Conservation (phyloP, 1,284 basidiomycete genomes). For the Coriolopsis trogii region DNA sequence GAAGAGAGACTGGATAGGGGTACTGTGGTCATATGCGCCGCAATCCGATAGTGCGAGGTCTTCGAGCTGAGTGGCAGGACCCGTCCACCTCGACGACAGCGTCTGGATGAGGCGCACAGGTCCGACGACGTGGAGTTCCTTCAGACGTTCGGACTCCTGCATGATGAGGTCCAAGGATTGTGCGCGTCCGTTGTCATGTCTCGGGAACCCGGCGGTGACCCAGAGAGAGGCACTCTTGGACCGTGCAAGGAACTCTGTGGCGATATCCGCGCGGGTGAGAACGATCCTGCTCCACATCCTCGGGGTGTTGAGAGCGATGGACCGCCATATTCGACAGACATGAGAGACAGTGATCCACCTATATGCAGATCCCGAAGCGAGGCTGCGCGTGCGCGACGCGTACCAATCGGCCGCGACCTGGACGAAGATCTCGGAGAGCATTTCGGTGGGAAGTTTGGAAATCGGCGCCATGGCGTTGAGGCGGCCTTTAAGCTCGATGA, state of each 20-base stretch:
- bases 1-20: too few species aligned
- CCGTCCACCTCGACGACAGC: too few species aligned
- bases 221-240: conserved; percentile 13
- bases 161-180: too few species aligned
- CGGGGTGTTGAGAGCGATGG: conserved; percentile 12
- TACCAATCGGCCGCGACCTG: conserved; percentile 5
- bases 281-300: conserved; percentile 17
- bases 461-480: conserved; percentile 10
- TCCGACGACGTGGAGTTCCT: too few species aligned
- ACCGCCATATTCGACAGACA: conserved; percentile 17
- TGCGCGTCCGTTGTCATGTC: not conserved
- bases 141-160: too few species aligned
- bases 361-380: not conserved
- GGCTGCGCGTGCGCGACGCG: too few species aligned
- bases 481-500: conserved; percentile 9
- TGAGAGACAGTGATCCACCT: conserved; percentile 11
- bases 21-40: too few species aligned
- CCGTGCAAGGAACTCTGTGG: conserved; percentile 6
- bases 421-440: conserved; percentile 14
- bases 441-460: conserved; percentile 12
- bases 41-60: too few species aligned
- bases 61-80: too few species aligned
- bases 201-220: not conserved
- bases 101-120: too few species aligned
- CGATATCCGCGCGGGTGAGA: conserved; percentile 1